phyloP scores from a whole-genome alignment of 176 grass and related monocot species.

The Cenchrus purpureus region DNA sequence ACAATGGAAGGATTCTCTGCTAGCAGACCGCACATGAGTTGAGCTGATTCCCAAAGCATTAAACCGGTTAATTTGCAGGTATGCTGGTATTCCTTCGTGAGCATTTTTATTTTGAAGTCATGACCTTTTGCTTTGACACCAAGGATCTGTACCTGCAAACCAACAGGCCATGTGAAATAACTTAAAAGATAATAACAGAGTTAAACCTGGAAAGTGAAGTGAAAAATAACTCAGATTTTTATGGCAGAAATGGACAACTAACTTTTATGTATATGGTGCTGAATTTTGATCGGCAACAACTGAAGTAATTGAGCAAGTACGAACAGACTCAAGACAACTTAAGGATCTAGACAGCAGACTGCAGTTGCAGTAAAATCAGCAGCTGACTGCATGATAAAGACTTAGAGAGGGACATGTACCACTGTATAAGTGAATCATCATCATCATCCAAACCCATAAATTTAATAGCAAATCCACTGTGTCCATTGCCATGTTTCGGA shows the following conservation, averaged over 20 bases:
- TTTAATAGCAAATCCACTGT: neutral
- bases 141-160: conserved; percentile 52
- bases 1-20: conserved; percentile 82
- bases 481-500: neutral
- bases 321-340: conserved; percentile 16
- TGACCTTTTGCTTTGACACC: conserved; percentile 61
- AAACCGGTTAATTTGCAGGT: conserved; percentile 89
- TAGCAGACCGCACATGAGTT: conserved; percentile 75
- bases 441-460: neutral
- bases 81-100: conserved; percentile 86
- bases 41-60: conserved; percentile 95
- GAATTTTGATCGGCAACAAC: conserved; percentile 1
- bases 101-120: conserved; percentile 74
- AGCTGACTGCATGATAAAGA: neutral
- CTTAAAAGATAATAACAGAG: conserved; percentile 17
- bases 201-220: neutral
- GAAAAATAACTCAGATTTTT: neutral
- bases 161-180: conserved; percentile 15
- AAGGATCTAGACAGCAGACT: neutral
- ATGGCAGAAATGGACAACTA: neutral
- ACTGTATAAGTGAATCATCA: neutral
- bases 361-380: conserved; percentile 8
- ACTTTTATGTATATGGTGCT: neutral
- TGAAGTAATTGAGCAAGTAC: neutral
- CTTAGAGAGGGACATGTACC: neutral